Percentiles rank a stretch among this genome's conserved stretches.
Evolutionary conservation across 495 filamentous ascomycete genomes (phyloP).

Genomic region (Pseudoneurospora amorphoporcata): DNA sequence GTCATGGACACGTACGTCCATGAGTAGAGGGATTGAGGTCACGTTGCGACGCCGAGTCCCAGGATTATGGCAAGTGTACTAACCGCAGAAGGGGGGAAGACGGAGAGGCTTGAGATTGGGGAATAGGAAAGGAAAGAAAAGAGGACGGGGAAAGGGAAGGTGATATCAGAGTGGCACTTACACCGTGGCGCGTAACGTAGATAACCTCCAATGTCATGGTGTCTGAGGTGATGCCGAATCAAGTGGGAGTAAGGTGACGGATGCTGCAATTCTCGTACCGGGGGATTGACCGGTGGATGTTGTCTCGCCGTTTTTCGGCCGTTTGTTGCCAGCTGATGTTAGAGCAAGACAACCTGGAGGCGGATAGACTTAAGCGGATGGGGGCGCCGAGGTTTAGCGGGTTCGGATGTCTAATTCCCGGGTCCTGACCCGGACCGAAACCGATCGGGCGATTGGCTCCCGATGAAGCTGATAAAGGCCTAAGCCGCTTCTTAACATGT

Average conservation of each 20-base stretch:
- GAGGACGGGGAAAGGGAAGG: neutral
- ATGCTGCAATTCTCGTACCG: neutral
- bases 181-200: constrained; percentile 78
- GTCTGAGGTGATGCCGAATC: neutral
- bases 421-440: neutral
- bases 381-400: neutral
- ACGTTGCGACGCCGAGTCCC: neutral
- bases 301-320: neutral
- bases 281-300: neutral
- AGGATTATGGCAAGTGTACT: neutral
- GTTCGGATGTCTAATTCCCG: neutral
- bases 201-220: constrained; percentile 58
- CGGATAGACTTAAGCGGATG: neutral
- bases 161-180: constrained; percentile 35
- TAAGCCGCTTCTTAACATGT: neutral
- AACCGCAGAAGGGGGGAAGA: neutral
- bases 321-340: neutral
- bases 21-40: neutral
- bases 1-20: neutral
- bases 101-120: neutral
- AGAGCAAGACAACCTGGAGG: neutral
- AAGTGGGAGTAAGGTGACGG: neutral
- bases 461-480: neutral
- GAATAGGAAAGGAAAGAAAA: neutral
- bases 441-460: neutral